These are phyloP conservation scores for Hyaloperonospora brassicae DNA, from an alignment of 352 stramenopile genomes.

Conservation along the genomic window DNA sequence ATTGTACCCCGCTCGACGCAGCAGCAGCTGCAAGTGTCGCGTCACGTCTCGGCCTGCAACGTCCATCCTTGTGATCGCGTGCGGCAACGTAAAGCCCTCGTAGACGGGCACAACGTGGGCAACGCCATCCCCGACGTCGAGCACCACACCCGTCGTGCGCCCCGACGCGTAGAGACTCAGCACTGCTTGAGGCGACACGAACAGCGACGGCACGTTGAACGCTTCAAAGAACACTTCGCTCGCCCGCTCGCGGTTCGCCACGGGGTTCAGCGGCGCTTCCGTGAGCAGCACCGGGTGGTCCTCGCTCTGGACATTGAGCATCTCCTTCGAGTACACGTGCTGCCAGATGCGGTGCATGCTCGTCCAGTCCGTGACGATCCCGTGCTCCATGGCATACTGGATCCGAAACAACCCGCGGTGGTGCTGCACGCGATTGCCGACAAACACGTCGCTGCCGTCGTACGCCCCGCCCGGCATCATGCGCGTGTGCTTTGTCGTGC, in stretches of 20 bases:
- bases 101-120: slow-evolving; percentile 83
- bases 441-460: slow-evolving; percentile 66
- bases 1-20: slow-evolving; percentile 71
- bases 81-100: slow-evolving; percentile 73
- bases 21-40: slow-evolving; percentile 61
- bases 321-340: slow-evolving; percentile 85
- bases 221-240: slow-evolving; percentile 84
- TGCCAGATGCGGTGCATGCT: slow-evolving; percentile 86
- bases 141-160: slow-evolving; percentile 77
- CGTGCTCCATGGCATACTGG: slow-evolving; percentile 83
- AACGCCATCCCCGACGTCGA: slow-evolving; percentile 86
- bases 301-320: slow-evolving; percentile 81
- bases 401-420: slow-evolving; percentile 78
- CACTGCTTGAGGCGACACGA: slow-evolving; percentile 77
- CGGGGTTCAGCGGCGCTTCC: slow-evolving; percentile 70
- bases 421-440: slow-evolving; percentile 70
- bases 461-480: slow-evolving; percentile 82
- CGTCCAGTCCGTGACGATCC: slow-evolving; percentile 79
- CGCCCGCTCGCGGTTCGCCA: slow-evolving; percentile 65
- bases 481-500: slow-evolving; percentile 65
- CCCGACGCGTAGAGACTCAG: slow-evolving; percentile 86
- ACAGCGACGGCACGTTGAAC: slow-evolving; percentile 83
- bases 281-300: slow-evolving; percentile 81
- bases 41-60: slow-evolving; percentile 83
- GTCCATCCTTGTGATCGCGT: slow-evolving; percentile 76